Percentiles rank a stretch among this genome's conserved stretches.
These are phyloP conservation scores for Fagopyrum homotropicum DNA, from an alignment of 148 eudicot species.

Conservation along the genomic window DNA sequence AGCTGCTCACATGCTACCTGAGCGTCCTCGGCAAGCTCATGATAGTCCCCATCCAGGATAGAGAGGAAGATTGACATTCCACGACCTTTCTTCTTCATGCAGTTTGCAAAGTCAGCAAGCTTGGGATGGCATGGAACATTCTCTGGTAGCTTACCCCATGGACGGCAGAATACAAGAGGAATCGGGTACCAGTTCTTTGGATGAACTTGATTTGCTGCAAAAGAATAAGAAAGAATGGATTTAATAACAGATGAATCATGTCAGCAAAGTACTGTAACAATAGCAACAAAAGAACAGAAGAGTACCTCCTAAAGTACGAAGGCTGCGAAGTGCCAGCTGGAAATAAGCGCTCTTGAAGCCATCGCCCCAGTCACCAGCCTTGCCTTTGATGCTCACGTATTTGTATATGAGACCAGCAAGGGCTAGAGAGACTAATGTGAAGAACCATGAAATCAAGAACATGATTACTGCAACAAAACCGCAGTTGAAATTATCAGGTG, in stretches of 20 bases:
- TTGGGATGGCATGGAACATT: constrained; percentile 99
- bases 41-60: constrained; percentile 87
- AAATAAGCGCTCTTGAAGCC: constrained; percentile 99
- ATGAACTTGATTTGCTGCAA: constrained; percentile 88
- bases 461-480: constrained; percentile 74
- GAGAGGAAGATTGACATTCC: constrained; percentile 96
- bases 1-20: constrained; percentile 72
- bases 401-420: constrained; percentile 95
- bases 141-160: constrained; percentile 98
- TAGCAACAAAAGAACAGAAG: too few relatives aligned
- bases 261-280: too few relatives aligned
- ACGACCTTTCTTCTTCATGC: constrained; percentile 98
- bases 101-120: constrained; percentile 96
- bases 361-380: constrained; percentile 99
- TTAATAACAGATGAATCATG: background rate
- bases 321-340: constrained; percentile 98
- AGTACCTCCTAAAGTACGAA: constrained; percentile 90
- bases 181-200: constrained; percentile 99
- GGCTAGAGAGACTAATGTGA: constrained; percentile 89
- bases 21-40: constrained; percentile 91
- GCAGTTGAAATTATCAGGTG: background rate
- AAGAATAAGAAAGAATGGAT: background rate
- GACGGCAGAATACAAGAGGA: constrained; percentile 93
- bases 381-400: constrained; percentile 90
- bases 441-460: constrained; percentile 96